Evolutionary conservation across 2,329 filamentous ascomycete species (phyloP).

Genomic region (Colletotrichum higginsianum): DNA sequence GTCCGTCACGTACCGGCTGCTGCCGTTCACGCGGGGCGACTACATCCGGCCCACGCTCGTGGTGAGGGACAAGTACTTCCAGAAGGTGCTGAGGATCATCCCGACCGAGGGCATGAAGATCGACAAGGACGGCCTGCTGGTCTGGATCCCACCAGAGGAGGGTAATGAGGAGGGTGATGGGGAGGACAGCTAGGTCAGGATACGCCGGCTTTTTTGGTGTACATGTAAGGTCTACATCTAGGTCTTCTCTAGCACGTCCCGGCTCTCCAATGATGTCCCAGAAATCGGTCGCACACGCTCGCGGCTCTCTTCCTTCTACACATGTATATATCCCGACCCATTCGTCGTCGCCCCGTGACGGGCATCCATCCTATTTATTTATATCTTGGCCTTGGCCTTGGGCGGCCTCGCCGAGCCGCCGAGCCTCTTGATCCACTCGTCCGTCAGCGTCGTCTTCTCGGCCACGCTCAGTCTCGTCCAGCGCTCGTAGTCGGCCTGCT

Average conservation of each 20-base stretch:
- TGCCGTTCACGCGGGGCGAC: conserved; percentile 75
- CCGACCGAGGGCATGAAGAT: conserved; percentile 81
- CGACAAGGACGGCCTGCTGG: conserved; percentile 74
- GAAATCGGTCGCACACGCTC: neutral
- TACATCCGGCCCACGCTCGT: conserved; percentile 83
- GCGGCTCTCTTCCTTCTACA: neutral
- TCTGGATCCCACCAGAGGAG: conserved; percentile 71
- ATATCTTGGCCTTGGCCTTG: conserved; percentile 43
- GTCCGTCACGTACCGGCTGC: conserved; percentile 79
- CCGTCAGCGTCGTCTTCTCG: conserved; percentile 71
- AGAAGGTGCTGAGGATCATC: conserved; percentile 87
- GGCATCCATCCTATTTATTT: neutral
- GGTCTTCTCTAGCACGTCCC: neutral
- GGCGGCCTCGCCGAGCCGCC: conserved; percentile 46
- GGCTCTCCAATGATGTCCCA: neutral
- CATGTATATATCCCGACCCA: neutral
- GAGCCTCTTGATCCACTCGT: conserved; percentile 70
- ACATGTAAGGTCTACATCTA: conserved; percentile 38
- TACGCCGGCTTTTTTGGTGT: conserved; percentile 14
- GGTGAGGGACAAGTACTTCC: conserved; percentile 92
- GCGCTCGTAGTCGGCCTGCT: conserved; percentile 70
- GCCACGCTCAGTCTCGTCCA: conserved; percentile 65
- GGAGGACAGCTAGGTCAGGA: conserved; percentile 21
- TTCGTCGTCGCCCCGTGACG: neutral
- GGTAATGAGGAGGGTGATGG: conserved; percentile 43